Percentiles rank a stretch among this genome's conserved stretches.
Conservation (phyloP, 139 green algal genomes). For the Auxenochlorella pyrenoidosa region DNA sequence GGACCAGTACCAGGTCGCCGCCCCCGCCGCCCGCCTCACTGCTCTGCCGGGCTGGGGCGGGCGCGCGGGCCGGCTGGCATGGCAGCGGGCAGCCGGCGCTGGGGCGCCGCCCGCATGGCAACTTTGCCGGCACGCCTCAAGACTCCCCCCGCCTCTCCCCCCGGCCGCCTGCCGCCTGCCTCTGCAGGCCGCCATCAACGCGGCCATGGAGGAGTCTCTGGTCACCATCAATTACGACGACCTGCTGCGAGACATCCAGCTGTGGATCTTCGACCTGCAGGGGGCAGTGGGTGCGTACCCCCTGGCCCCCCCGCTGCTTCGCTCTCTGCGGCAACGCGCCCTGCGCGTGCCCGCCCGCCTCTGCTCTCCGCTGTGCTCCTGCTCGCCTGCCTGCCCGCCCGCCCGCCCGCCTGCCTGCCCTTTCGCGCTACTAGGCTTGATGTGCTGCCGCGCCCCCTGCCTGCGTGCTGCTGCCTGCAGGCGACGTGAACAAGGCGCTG, state of each 20-base stretch:
- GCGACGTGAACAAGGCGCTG: slow-evolving; percentile 12
- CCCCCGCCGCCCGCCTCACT: neutral
- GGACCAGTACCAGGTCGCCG: slow-evolving; percentile 3
- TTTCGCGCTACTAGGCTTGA: no score
- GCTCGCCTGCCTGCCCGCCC: neutral
- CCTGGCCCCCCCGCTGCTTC: neutral
- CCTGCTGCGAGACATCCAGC: slow-evolving; percentile 48
- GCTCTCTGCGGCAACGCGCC: no score
- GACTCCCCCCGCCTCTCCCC: neutral
- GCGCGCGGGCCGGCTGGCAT: neutral
- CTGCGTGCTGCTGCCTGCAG: neutral
- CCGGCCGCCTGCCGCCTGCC: no score
- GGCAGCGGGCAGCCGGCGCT: no score
- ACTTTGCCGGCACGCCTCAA: no score
- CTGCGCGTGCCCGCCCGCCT: no score
- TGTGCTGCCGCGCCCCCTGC: no score
- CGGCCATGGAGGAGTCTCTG: slow-evolving; percentile 29
- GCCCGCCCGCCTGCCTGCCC: neutral
- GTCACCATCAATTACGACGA: slow-evolving; percentile 42
- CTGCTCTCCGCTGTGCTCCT: no score
- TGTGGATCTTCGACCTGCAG: slow-evolving; percentile 45
- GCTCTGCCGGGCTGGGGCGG: neutral
- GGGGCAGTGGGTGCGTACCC: slow-evolving; percentile 9
- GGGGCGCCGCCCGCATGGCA: no score
- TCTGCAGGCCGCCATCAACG: slow-evolving; percentile 21